Percentiles rank a stretch among this genome's conserved stretches.
Evolutionary conservation across 345 rosid species (phyloP).

Genomic region (Ceriops decandra): DNA sequence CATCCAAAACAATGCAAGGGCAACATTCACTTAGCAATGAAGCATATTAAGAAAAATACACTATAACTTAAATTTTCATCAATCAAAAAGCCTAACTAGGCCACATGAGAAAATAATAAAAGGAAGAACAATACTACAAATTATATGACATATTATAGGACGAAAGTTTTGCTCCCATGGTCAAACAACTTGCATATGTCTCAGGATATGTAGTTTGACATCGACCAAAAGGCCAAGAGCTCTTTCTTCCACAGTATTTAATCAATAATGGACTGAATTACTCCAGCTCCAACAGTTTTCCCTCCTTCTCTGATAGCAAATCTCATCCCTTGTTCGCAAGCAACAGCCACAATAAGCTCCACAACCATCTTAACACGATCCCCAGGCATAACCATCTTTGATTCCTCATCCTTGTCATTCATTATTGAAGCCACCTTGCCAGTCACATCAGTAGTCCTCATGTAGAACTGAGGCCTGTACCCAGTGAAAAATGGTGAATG

Average conservation of each 20-base stretch:
- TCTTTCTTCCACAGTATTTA: constrained; percentile 12
- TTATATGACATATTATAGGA: constrained; percentile 40
- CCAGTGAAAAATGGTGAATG: constrained; percentile 87
- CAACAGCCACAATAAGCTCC: constrained; percentile 86
- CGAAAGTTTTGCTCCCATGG: constrained; percentile 25
- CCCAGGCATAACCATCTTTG: constrained; percentile 98
- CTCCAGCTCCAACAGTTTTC: constrained; percentile 93
- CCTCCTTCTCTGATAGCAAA: constrained; percentile 98
- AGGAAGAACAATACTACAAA: constrained; percentile 36
- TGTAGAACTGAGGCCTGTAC: constrained; percentile 89
- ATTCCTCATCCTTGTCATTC: constrained; percentile 91
- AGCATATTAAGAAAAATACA: too few relatives aligned
- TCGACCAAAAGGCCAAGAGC: constrained; percentile 22
- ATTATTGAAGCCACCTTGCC: constrained; percentile 71
- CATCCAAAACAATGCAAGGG: too few relatives aligned
- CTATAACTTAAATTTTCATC: background rate
- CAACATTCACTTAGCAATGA: too few relatives aligned
- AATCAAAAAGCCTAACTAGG: constrained; percentile 23
- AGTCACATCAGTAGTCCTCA: constrained; percentile 96
- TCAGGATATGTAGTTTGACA: constrained; percentile 23
- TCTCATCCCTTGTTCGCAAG: constrained; percentile 95
- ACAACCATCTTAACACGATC: constrained; percentile 89
- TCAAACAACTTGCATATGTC: constrained; percentile 34
- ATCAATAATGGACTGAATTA: constrained; percentile 68
- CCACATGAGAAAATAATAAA: constrained; percentile 21